Evolutionary conservation across 2,329 filamentous ascomycete genomes (phyloP), one percentile per base, ranked within the genome.

Genomic region (Colletotrichum tropicicola): DNA sequence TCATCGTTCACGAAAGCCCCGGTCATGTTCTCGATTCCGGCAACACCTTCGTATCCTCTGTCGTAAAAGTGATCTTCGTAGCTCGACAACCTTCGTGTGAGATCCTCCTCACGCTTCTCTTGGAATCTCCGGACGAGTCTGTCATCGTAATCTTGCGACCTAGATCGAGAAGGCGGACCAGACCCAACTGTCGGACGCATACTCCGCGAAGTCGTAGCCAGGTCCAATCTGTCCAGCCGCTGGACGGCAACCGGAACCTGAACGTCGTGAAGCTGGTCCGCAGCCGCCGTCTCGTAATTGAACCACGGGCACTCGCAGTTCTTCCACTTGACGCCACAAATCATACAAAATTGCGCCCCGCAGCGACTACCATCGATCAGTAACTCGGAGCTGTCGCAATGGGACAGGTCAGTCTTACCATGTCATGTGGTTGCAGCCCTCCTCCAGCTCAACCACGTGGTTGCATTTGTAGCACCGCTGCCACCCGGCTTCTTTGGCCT

Each of bases 341-440:
- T 85, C 87, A 96, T 94, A 79, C 94, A 97, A 73, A 97, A 97
- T 71, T 97, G 87, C 27, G 92, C 92, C 57, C 87, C 90, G 73
- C 94, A 97, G 59, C 89, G 91, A 75, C 90, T 89, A 57, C 10
- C n/a, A 23, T 25, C 13, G 27, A 49, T 74, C 45, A 67, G 27
- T 49, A 57, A 49, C 35, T 61, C 70, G 35, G 21, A 13, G 44
- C 6, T 28, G 15, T 27, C 19, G 19, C 13, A 5, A 17, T 27
- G 23, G 37, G 49, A 13, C 52, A 57, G 32, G 13, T n/a, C 7
- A 25, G 41, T 79, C 87, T 78, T 82, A 92, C 90, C 93, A 97
- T 27, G 89, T 93, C 88, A 97, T 95, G 74, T 95, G 93, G 78
- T 95, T 94, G 77, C 91, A 94, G 45, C 93, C 93, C 75, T 95